These are phyloP conservation scores for Tetracladium setigerum DNA, from an alignment of 495 filamentous ascomycete genomes.

Conservation along the genomic window DNA sequence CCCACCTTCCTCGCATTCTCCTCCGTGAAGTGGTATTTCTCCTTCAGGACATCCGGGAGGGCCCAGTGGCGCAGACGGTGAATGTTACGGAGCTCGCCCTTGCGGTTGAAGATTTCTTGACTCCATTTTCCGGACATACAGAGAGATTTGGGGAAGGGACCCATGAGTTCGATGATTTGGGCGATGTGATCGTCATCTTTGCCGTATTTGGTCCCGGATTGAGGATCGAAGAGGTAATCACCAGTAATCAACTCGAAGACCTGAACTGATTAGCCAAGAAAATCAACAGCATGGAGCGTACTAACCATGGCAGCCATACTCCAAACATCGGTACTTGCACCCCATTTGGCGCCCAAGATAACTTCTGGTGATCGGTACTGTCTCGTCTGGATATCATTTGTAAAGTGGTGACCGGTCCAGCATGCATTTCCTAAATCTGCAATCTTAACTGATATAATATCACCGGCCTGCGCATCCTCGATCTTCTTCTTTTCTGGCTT, in stretches of 20 bases:
- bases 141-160: conserved; percentile 85
- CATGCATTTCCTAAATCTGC: conserved; percentile 97
- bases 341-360: conserved; percentile 95
- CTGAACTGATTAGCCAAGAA: conserved; percentile 35
- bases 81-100: conserved; percentile 96
- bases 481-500: conserved; percentile 51
- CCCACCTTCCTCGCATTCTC: conserved; percentile 71
- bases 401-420: conserved; percentile 98
- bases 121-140: conserved; percentile 92
- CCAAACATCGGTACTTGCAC: conserved; percentile 97
- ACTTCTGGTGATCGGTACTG: conserved; percentile 98
- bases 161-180: conserved; percentile 96
- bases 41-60: conserved; percentile 82
- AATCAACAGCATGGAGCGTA: not conserved
- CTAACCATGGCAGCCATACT: conserved; percentile 98
- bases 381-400: conserved; percentile 96
- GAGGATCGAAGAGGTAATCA: conserved; percentile 97
- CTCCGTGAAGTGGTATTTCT: conserved; percentile 91
- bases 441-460: conserved; percentile 97
- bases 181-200: conserved; percentile 99
- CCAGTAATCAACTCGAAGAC: conserved; percentile 97
- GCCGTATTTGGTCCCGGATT: conserved; percentile 98
- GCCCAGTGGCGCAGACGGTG: conserved; percentile 96
- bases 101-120: conserved; percentile 97
- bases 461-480: conserved; percentile 40